phyloP scores from a whole-genome alignment of 345 rosid genomes.

The Eutrema japonicum region DNA sequence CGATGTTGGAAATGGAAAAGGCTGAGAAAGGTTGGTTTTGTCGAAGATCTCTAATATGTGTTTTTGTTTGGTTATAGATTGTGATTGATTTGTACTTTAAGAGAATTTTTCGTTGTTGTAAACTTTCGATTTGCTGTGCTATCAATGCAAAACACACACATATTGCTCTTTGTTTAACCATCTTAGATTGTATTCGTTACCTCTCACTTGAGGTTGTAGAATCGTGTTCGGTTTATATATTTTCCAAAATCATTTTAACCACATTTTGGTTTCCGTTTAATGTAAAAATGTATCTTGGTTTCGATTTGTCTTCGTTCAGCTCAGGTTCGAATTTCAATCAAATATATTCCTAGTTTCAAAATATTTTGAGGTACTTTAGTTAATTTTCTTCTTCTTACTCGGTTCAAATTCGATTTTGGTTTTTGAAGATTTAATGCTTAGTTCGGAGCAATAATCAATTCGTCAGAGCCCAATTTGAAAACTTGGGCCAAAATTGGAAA shows the following conservation, averaged over 20 bases:
- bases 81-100: conserved; percentile 31
- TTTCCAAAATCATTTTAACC: too few species aligned
- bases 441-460: not conserved
- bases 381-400: not conserved
- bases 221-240: too few species aligned
- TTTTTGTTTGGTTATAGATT: conserved; percentile 2
- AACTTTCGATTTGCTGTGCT: conserved; percentile 17
- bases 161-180: conserved; percentile 35
- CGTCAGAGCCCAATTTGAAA: conserved; percentile 8
- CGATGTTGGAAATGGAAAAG: conserved; percentile 65
- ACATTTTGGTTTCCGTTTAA: not conserved
- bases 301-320: not conserved
- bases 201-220: too few species aligned
- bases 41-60: conserved; percentile 29
- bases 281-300: not conserved
- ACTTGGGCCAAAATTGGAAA: not conserved
- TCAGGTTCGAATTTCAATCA: not conserved
- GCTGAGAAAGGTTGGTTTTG: conserved; percentile 42
- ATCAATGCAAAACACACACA: conserved; percentile 29
- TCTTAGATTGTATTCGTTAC: not conserved
- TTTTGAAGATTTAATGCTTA: not conserved
- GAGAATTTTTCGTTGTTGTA: conserved; percentile 22
- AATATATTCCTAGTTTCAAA: not conserved
- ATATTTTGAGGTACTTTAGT: not conserved
- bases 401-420: not conserved